Evolutionary conservation across 2,329 filamentous ascomycete genomes (phyloP).

Genomic region (Talaromyces sp.): DNA sequence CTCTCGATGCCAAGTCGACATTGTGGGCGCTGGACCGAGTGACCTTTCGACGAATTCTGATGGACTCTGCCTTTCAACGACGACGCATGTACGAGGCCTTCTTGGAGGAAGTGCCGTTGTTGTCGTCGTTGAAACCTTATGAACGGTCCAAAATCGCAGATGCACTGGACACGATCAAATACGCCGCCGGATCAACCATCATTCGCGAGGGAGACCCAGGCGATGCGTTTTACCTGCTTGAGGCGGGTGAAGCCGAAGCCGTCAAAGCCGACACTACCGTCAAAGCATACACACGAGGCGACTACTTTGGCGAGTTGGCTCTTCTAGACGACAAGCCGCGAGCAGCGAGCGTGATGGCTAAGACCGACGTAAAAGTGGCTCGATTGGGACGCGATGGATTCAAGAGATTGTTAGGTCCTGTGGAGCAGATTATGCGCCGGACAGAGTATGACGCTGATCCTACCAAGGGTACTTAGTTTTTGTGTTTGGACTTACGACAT

Average conservation of each 20-base stretch:
- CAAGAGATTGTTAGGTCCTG: slow-evolving; percentile 84
- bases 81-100: slow-evolving; percentile 97
- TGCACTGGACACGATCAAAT: slow-evolving; percentile 87
- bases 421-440: slow-evolving; percentile 90
- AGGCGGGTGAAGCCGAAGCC: slow-evolving; percentile 80
- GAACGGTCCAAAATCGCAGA: slow-evolving; percentile 97
- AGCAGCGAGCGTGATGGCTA: slow-evolving; percentile 80
- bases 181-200: slow-evolving; percentile 71
- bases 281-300: slow-evolving; percentile 81
- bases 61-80: slow-evolving; percentile 96
- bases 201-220: slow-evolving; percentile 90
- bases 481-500: not conserved
- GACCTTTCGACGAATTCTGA: slow-evolving; percentile 94
- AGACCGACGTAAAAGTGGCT: slow-evolving; percentile 87
- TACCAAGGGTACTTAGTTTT: not conserved
- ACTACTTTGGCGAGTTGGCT: slow-evolving; percentile 95
- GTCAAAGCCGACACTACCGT: slow-evolving; percentile 75
- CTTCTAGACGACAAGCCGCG: slow-evolving; percentile 89
- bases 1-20: slow-evolving; percentile 70
- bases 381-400: slow-evolving; percentile 91
- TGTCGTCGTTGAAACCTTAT: slow-evolving; percentile 79
- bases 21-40: slow-evolving; percentile 93
- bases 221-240: slow-evolving; percentile 85
- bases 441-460: slow-evolving; percentile 41
- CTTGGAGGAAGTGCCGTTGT: slow-evolving; percentile 84